A percentile compares a stretch with the other conserved stretches of the same genome.
phyloP scores from a whole-genome alignment of 768 basidiomycete species.

The Pulveroboletus sp. region DNA sequence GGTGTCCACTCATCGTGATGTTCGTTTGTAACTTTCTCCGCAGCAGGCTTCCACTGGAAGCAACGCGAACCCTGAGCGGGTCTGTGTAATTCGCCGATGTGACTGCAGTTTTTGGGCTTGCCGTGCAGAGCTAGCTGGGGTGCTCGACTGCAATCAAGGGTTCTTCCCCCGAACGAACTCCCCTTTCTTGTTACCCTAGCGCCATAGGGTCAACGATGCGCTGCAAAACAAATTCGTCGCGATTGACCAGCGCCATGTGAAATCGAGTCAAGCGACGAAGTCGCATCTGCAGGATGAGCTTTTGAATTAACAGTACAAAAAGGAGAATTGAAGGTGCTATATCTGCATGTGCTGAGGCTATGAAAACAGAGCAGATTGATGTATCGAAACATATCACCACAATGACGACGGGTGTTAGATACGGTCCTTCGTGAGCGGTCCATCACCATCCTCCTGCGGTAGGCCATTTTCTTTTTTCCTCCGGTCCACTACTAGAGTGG shows the following conservation, averaged over 20 bases:
- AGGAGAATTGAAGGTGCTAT: neutral
- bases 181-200: constrained; percentile 13
- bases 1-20: constrained; percentile 10
- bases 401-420: constrained; percentile 21
- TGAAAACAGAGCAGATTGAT: constrained; percentile 23
- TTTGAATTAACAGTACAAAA: constrained; percentile 15
- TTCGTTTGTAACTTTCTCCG: constrained; percentile 8
- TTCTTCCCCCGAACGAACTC: constrained; percentile 1
- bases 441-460: constrained; percentile 22
- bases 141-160: constrained; percentile 18
- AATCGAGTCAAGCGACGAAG: neutral
- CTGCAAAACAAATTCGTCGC: constrained; percentile 5
- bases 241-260: neutral
- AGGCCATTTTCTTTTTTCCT: constrained; percentile 20
- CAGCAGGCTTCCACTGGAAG: constrained; percentile 15
- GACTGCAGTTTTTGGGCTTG: constrained; percentile 2
- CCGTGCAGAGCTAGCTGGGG: neutral
- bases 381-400: constrained; percentile 18
- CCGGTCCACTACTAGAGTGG: constrained; percentile 32
- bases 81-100: no score
- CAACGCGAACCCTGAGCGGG: neutral
- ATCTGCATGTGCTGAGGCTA: constrained; percentile 18
- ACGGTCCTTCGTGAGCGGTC: constrained; percentile 28
- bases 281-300: neutral
- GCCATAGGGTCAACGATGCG: constrained; percentile 3